A percentile compares a stretch with the other conserved stretches of the same genome.
Evolutionary conservation across 345 rosid genomes (phyloP).

Genomic region (thale cress (Arabidopsis thaliana)): DNA sequence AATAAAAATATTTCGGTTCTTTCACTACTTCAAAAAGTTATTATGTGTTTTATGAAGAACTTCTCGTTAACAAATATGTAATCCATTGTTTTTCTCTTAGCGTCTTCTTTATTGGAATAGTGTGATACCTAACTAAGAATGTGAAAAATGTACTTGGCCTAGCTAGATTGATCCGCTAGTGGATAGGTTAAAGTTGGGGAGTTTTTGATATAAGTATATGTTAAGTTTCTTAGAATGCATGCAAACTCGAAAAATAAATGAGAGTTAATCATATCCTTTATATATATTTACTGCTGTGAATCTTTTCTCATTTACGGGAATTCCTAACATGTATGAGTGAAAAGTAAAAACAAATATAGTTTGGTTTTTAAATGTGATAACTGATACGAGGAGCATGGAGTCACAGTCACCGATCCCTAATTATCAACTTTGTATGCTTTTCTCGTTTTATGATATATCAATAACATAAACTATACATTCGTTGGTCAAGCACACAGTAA

Average conservation of each 20-base stretch:
- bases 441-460: not conserved
- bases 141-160: not conserved
- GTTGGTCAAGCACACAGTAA: slow-evolving; percentile 35
- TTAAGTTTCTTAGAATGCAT: not conserved
- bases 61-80: not conserved
- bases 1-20: not conserved
- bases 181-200: not conserved
- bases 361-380: not conserved
- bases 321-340: not conserved
- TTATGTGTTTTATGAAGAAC: not conserved
- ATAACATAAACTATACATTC: not conserved
- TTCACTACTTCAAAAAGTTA: not conserved
- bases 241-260: not conserved
- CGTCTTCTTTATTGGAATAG: not conserved
- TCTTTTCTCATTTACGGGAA: not conserved
- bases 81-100: not conserved
- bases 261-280: not conserved
- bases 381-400: not conserved
- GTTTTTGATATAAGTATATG: not conserved
- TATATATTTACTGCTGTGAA: too few species aligned
- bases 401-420: slow-evolving; percentile 14
- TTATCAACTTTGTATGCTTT: not conserved
- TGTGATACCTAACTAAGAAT: not conserved
- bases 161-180: not conserved
- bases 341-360: not conserved